Conservation (phyloP, 192 early-diverging fungal genomes). For the Backusella luteola region DNA sequence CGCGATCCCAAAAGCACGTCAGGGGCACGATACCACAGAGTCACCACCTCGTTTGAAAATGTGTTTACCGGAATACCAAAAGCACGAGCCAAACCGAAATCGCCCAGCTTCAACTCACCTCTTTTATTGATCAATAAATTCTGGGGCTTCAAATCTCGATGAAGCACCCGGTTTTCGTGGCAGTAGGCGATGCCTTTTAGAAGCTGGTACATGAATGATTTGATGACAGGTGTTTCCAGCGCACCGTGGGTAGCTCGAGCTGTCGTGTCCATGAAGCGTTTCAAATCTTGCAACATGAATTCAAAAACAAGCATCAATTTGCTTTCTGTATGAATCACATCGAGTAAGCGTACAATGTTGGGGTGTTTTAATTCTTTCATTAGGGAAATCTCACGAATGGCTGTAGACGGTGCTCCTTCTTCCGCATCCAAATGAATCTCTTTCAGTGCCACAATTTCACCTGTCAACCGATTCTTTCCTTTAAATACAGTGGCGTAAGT, state of each 20-base stretch:
- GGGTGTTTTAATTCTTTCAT: conserved; percentile 95
- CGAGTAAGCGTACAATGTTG: conserved; percentile 84
- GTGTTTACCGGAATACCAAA: conserved; percentile 89
- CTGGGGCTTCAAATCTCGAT: conserved; percentile 85
- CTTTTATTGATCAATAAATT: conserved; percentile 80
- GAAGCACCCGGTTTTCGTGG: conserved; percentile 81
- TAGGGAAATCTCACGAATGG: conserved; percentile 96
- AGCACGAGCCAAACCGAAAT: conserved; percentile 82
- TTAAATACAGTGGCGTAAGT: conserved; percentile 94
- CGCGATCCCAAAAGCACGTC: conserved; percentile 96
- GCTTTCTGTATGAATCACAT: conserved; percentile 84
- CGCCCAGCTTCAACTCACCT: conserved; percentile 81
- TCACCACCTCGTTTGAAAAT: conserved; percentile 98
- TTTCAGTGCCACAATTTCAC: conserved; percentile 92
- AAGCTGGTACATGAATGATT: conserved; percentile 81
- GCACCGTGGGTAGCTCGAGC: conserved; percentile 64
- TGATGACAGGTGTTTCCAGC: conserved; percentile 62
- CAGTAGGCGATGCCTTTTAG: conserved; percentile 82
- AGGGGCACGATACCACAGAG: conserved; percentile 96
- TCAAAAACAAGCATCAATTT: conserved; percentile 87
- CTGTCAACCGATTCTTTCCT: conserved; percentile 72
- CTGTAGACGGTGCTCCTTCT: conserved; percentile 94
- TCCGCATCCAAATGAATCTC: conserved; percentile 91
- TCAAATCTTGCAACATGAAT: conserved; percentile 86
- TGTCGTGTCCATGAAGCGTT: conserved; percentile 80